Evolutionary conservation across 2,329 filamentous ascomycete species (phyloP).

Genomic region (Aspergillus tamarii): DNA sequence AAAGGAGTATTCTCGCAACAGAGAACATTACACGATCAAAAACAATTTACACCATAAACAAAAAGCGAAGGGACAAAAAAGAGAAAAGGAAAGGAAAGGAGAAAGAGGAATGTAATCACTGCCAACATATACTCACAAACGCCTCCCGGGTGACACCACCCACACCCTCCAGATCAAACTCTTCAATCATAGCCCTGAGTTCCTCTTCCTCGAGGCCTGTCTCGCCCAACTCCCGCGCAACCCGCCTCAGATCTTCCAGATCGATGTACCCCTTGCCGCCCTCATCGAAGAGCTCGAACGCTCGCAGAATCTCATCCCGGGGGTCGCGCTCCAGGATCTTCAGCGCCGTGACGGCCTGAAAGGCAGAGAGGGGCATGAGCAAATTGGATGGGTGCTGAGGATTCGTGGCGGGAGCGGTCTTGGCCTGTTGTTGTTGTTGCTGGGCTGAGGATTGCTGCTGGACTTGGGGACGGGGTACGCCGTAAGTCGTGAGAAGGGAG

Average conservation of each 20-base stretch:
- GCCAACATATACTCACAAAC: constrained; percentile 68
- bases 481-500: constrained; percentile 77
- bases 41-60: constrained; percentile 10
- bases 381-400: constrained; percentile 67
- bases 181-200: constrained; percentile 93
- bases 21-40: neutral
- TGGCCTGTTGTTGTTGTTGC: constrained; percentile 43
- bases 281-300: constrained; percentile 91
- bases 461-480: constrained; percentile 67
- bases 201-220: constrained; percentile 87
- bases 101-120: constrained; percentile 35
- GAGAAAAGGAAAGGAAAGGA: neutral
- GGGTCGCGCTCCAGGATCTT: constrained; percentile 83
- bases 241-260: constrained; percentile 81
- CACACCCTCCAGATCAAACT: constrained; percentile 93
- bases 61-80: constrained; percentile 6
- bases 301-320: constrained; percentile 84
- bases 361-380: constrained; percentile 71
- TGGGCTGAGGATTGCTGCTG: constrained; percentile 35
- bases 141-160: constrained; percentile 70
- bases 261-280: constrained; percentile 91
- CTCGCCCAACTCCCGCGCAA: constrained; percentile 89
- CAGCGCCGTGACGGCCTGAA: constrained; percentile 76
- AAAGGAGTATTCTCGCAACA: constrained; percentile 1
- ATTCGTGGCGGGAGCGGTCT: constrained; percentile 40